A percentile compares a stretch with the other conserved stretches of the same genome.
Evolutionary conservation across 2,329 filamentous ascomycete genomes (phyloP).

Genomic region (Epichloe coenophiala): DNA sequence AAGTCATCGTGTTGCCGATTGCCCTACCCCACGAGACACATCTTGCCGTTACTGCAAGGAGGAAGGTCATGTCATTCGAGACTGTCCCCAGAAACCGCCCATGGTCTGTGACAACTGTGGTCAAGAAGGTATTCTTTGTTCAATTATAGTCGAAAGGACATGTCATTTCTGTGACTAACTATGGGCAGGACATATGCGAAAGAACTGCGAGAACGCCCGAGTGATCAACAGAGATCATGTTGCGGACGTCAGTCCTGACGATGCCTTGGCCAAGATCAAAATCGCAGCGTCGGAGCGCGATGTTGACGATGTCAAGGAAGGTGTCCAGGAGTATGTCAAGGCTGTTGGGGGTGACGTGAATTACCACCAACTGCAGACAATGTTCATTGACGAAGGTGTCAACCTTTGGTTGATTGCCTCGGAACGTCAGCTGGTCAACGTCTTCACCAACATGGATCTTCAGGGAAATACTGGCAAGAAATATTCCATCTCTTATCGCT

Average conservation of each 20-base stretch:
- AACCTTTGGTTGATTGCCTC: slow-evolving; percentile 48
- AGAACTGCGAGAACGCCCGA: slow-evolving; percentile 45
- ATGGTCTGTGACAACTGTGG: slow-evolving; percentile 47
- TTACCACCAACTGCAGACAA: slow-evolving; percentile 46
- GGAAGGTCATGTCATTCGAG: slow-evolving; percentile 40
- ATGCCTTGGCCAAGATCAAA: slow-evolving; percentile 44
- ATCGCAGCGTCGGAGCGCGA: slow-evolving; percentile 40
- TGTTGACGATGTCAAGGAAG: slow-evolving; percentile 48
- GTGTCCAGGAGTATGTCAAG: slow-evolving; percentile 48
- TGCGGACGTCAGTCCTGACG: slow-evolving; percentile 35
- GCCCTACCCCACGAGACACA: slow-evolving; percentile 19
- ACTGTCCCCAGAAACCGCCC: slow-evolving; percentile 48
- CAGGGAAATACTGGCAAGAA: slow-evolving; percentile 55
- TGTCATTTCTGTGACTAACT: slow-evolving; percentile 5
- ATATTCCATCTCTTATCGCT: slow-evolving; percentile 50
- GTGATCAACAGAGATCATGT: slow-evolving; percentile 41
- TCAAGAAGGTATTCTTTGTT: slow-evolving; percentile 33
- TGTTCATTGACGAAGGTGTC: slow-evolving; percentile 41
- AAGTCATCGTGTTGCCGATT: slow-evolving; percentile 22
- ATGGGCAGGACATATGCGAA: slow-evolving; percentile 36
- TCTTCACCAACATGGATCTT: slow-evolving; percentile 58
- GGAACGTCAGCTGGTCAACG: slow-evolving; percentile 40
- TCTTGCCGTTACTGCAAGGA: slow-evolving; percentile 33
- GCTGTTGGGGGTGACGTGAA: slow-evolving; percentile 38
- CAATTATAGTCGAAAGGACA: neutral